These are phyloP conservation scores for Calocybe indica DNA, from an alignment of 768 basidiomycete genomes.

Conservation along the genomic window DNA sequence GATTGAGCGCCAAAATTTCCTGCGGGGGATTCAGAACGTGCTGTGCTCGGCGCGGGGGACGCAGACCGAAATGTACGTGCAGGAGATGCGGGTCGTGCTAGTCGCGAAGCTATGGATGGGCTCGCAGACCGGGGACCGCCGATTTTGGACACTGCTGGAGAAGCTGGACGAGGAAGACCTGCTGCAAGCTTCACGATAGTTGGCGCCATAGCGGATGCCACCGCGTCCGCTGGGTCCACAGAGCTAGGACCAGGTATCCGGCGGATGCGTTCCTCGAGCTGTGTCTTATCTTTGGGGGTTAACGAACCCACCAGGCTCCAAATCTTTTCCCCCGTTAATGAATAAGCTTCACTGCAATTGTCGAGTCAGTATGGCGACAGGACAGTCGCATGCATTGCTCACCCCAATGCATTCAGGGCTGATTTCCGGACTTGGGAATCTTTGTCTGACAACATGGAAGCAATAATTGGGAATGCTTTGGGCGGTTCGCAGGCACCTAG, in stretches of 20 bases:
- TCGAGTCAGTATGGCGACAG: slow-evolving; percentile 4
- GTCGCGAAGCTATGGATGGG: slow-evolving; percentile 27
- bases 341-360: slow-evolving; percentile 65
- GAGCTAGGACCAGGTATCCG: slow-evolving; percentile 68
- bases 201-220: slow-evolving; percentile 46
- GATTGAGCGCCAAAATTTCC: slow-evolving; percentile 22
- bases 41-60: slow-evolving; percentile 30
- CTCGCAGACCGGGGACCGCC: slow-evolving; percentile 15
- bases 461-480: slow-evolving; percentile 75
- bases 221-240: slow-evolving; percentile 33
- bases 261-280: slow-evolving; percentile 84
- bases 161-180: slow-evolving; percentile 39
- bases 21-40: slow-evolving; percentile 38
- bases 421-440: slow-evolving; percentile 88
- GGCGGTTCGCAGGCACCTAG: slow-evolving; percentile 74
- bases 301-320: slow-evolving; percentile 75
- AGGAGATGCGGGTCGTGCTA: slow-evolving; percentile 45
- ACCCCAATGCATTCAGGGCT: slow-evolving; percentile 79
- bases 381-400: slow-evolving; percentile 15
- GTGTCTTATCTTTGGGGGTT: slow-evolving; percentile 84
- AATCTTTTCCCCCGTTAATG: slow-evolving; percentile 78
- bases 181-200: slow-evolving; percentile 24
- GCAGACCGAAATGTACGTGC: slow-evolving; percentile 30
- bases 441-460: slow-evolving; percentile 80
- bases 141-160: slow-evolving; percentile 13